Conservation (phyloP, 2,329 filamentous ascomycete species). For the Aspergillus clavatus region DNA sequence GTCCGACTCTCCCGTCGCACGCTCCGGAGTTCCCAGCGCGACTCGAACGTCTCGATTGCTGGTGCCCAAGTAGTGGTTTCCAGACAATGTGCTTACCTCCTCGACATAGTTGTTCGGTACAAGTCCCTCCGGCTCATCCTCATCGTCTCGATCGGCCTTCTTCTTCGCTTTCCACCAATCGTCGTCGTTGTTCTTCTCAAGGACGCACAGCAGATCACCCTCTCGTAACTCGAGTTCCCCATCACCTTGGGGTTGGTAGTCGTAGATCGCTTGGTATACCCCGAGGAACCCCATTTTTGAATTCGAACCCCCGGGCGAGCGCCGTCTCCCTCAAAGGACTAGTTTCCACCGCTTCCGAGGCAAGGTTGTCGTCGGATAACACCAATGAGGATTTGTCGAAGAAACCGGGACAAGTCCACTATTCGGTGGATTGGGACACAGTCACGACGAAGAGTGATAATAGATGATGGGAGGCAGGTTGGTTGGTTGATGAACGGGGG, state of each 20-base stretch:
- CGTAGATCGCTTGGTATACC: slow-evolving; percentile 85
- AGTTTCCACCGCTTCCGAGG: neutral
- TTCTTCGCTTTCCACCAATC: slow-evolving; percentile 98
- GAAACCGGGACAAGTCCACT: neutral
- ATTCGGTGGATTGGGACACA: neutral
- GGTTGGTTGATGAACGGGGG: slow-evolving; percentile 16
- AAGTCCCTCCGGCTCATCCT: slow-evolving; percentile 84
- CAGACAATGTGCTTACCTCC: slow-evolving; percentile 59
- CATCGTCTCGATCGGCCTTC: slow-evolving; percentile 74
- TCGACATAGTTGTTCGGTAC: slow-evolving; percentile 95
- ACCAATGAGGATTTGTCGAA: neutral
- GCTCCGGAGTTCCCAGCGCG: neutral
- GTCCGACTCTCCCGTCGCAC: neutral
- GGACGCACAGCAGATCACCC: slow-evolving; percentile 80
- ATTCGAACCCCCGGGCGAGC: slow-evolving; percentile 1
- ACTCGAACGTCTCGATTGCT: neutral
- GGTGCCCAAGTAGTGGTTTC: neutral
- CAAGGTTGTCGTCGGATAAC: neutral
- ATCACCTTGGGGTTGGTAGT: slow-evolving; percentile 81
- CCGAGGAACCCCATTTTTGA: slow-evolving; percentile 82
- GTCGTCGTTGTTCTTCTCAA: slow-evolving; percentile 73
- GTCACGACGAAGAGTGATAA: slow-evolving; percentile 1
- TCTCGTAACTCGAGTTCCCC: slow-evolving; percentile 81
- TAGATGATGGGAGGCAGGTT: slow-evolving; percentile 9
- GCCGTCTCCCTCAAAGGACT: neutral